Conservation (phyloP, 208 protist species). For the Trypanosomatidae sp. region DNA sequence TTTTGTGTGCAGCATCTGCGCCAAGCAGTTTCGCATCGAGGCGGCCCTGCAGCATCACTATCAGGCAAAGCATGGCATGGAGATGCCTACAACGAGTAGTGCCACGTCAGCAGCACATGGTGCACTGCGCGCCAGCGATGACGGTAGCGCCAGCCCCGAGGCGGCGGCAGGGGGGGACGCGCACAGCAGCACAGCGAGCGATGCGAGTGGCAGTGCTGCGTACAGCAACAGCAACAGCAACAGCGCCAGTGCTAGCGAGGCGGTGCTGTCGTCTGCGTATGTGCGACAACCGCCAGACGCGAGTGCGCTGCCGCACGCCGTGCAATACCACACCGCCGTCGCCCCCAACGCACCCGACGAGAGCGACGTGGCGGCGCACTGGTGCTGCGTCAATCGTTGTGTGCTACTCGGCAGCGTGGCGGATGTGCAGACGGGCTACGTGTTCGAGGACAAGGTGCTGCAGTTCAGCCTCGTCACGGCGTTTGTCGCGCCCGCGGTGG, state of each 20-base stretch:
- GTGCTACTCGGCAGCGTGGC: constrained; percentile 65
- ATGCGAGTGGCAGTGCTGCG: not conserved
- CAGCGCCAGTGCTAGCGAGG: not conserved
- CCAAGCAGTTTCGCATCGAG: constrained; percentile 81
- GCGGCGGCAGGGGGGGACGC: not conserved
- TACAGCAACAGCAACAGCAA: constrained; percentile 1
- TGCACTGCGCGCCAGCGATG: no score
- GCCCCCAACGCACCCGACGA: constrained; percentile 80
- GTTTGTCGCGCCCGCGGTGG: constrained; percentile 57
- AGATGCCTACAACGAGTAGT: constrained; percentile 21
- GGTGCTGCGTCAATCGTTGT: constrained; percentile 73
- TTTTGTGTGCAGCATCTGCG: constrained; percentile 80
- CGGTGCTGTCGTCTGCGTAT: not conserved
- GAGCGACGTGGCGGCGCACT: constrained; percentile 66
- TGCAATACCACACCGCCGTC: constrained; percentile 76
- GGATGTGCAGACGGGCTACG: constrained; percentile 72
- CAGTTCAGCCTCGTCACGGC: constrained; percentile 77
- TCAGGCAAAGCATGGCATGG: constrained; percentile 83
- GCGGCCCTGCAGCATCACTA: constrained; percentile 84
- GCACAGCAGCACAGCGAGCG: not conserved
- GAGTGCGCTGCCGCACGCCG: constrained; percentile 31
- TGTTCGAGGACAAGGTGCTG: constrained; percentile 76
- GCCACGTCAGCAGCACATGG: not conserved
- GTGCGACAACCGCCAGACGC: constrained; percentile 34
- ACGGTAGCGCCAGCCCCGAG: not conserved